phyloP scores from a whole-genome alignment of 805 yeast species.

The Ogataea nakhonphanomensis region DNA sequence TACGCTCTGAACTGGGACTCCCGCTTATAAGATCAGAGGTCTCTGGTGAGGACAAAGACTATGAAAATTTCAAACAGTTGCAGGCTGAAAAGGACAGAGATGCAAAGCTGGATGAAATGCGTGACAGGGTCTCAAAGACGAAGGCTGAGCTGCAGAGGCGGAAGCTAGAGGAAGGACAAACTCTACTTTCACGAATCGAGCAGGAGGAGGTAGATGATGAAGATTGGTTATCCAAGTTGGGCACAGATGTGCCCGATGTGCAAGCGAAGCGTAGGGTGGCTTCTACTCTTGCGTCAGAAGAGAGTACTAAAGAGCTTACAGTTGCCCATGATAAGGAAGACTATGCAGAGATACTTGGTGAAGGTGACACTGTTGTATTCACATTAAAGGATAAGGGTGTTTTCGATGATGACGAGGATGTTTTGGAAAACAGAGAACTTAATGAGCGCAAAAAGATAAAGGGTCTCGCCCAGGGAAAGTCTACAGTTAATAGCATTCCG shows the following conservation, averaged over 20 bases:
- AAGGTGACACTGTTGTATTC: slow-evolving; percentile 42
- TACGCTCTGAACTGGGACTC: slow-evolving; percentile 21
- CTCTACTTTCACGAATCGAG: slow-evolving; percentile 25
- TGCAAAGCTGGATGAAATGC: slow-evolving; percentile 25
- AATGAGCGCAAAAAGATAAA: slow-evolving; percentile 18
- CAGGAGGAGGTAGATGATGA: slow-evolving; percentile 34
- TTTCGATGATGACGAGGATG: slow-evolving; percentile 38
- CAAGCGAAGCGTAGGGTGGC: not conserved
- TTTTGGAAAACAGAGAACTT: slow-evolving; percentile 35
- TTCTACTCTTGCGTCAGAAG: slow-evolving; percentile 3
- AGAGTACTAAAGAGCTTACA: slow-evolving; percentile 31
- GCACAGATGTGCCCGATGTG: slow-evolving; percentile 6
- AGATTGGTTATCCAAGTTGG: slow-evolving; percentile 33
- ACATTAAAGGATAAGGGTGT: slow-evolving; percentile 54
- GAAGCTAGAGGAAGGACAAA: slow-evolving; percentile 24
- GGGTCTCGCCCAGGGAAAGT: slow-evolving; percentile 13
- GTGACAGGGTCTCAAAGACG: slow-evolving; percentile 12
- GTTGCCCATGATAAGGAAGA: slow-evolving; percentile 46
- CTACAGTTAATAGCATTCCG: slow-evolving; percentile 33
- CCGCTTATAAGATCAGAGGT: slow-evolving; percentile 32
- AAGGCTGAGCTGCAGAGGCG: slow-evolving; percentile 21
- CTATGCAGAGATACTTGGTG: slow-evolving; percentile 32
- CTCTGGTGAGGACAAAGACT: slow-evolving; percentile 30
- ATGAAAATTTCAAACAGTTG: slow-evolving; percentile 34
- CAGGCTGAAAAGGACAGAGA: slow-evolving; percentile 32